A percentile compares a stretch with the other conserved stretches of the same genome.
phyloP scores from a whole-genome alignment of 129 eudicot genomes.

The Chrysanthemum makinoi region DNA sequence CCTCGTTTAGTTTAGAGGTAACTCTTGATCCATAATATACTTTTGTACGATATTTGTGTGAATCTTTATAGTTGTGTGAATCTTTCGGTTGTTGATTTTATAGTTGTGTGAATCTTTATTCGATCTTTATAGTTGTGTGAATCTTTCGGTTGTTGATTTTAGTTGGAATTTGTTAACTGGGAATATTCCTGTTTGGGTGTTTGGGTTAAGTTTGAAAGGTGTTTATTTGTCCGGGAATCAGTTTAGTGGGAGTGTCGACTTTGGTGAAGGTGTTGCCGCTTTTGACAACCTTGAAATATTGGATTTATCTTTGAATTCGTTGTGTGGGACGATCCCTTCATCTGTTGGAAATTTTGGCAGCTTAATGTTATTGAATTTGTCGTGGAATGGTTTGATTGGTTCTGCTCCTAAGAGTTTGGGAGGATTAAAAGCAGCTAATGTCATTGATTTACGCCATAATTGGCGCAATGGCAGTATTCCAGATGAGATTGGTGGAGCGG shows the following conservation, averaged over 20 bases:
- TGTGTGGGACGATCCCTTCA: slow-evolving; percentile 60
- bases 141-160: slow-evolving; percentile 57
- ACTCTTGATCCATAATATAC: no score
- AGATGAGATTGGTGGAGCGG: slow-evolving; percentile 56
- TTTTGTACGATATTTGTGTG: no score
- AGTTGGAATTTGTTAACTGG: slow-evolving; percentile 60
- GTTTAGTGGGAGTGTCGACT: slow-evolving; percentile 51
- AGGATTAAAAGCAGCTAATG: slow-evolving; percentile 40
- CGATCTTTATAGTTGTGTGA: slow-evolving; percentile 52
- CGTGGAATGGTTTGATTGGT: slow-evolving; percentile 55
- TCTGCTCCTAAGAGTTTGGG: slow-evolving; percentile 63
- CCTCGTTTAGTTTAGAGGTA: no score
- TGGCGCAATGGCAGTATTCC: slow-evolving; percentile 73
- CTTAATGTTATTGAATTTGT: slow-evolving; percentile 62
- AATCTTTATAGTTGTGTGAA: no score
- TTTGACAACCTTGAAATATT: slow-evolving; percentile 52
- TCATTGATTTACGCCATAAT: slow-evolving; percentile 72
- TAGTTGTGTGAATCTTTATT: no score
- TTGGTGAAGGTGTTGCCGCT: slow-evolving; percentile 34
- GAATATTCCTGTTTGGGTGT: slow-evolving; percentile 60
- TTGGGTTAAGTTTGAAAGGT: slow-evolving; percentile 48
- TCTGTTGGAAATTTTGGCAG: slow-evolving; percentile 55
- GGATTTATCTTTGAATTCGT: slow-evolving; percentile 76
- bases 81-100: no score
- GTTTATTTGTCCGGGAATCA: slow-evolving; percentile 55